Evolutionary conservation across 2,329 filamentous ascomycete genomes (phyloP), one percentile per base, ranked within the genome.

Genomic region (Aspergillus fumigatus): DNA sequence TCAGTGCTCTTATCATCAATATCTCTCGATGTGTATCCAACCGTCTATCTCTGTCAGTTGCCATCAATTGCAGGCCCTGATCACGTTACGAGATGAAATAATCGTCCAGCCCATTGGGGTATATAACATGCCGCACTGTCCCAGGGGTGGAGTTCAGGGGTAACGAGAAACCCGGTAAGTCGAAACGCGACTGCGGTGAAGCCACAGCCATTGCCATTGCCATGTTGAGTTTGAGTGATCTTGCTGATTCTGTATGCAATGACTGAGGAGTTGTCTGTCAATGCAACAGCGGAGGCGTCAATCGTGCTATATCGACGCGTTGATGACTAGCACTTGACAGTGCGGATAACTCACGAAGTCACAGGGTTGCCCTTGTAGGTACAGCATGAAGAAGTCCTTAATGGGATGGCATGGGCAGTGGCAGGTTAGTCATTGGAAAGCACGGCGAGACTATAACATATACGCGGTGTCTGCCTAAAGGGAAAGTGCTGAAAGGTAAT

Each of bases 1-100:
- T 70, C 70, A 79, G 76, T 21, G 76, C 57, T 21, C 62, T 62
- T 61, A 79, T 68, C 74, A 79, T 78, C 11, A 32, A 14, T 38
- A 38, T 38, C 3, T 38, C 32, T 17, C 32, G 32, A 17, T 38
- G 14, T 1, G 32, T 38, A 38, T 17, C 17, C 32, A 7, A 38
- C 5, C 32, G 32, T 6, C 32, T 38, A 14, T 17, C 17, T 17
- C 32, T 1, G 14, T 38, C 14, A 38, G 32, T 38, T 38, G 32
- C 32, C 4, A 14, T 38, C 32, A 17, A 38, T 38, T 38, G 5
- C 5, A 14, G 14, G 8, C 14, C 14, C 0, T 14, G 3, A 38
- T 3, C 8, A 3, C 4, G 14, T 38, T 38, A 38, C 32, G 14
- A 17, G 14, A 6, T 17, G 14, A 1, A 38, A 6, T 17, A 17